These are phyloP conservation scores for Fusarium sp. DNA, from an alignment of 2,329 filamentous ascomycete species.

Conservation along the genomic window DNA sequence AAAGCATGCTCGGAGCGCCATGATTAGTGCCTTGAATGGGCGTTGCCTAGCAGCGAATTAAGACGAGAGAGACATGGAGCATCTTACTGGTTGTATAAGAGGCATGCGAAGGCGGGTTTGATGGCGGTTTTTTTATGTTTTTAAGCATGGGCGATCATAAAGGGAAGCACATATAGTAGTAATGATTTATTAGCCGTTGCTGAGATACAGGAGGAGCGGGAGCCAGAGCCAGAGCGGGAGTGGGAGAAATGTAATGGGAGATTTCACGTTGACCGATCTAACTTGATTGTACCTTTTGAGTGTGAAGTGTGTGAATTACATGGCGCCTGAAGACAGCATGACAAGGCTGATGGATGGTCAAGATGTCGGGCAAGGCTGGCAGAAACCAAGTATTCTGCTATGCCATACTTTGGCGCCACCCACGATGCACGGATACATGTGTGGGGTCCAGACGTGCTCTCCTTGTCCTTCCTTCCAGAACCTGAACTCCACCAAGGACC, in stretches of 20 bases:
- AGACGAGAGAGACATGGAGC: slow-evolving; percentile 21
- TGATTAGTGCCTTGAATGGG: slow-evolving; percentile 14
- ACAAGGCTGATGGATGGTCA: not conserved
- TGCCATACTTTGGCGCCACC: too few relatives aligned
- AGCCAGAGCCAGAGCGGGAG: slow-evolving; percentile 11
- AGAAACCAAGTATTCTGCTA: not conserved
- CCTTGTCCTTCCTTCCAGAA: slow-evolving; percentile 41
- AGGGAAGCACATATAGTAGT: slow-evolving; percentile 46
- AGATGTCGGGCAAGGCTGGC: slow-evolving; percentile 28
- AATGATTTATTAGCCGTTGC: slow-evolving; percentile 44
- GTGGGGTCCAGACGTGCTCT: slow-evolving; percentile 33
- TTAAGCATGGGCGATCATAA: slow-evolving; percentile 42
- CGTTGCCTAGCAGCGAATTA: slow-evolving; percentile 24
- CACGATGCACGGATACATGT: slow-evolving; percentile 33
- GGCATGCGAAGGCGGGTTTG: slow-evolving; percentile 24
- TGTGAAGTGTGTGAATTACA: not conserved
- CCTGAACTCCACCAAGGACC: slow-evolving; percentile 27
- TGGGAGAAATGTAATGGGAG: slow-evolving; percentile 44
- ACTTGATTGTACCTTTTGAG: not conserved
- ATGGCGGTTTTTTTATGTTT: slow-evolving; percentile 32
- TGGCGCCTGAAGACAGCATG: too few relatives aligned
- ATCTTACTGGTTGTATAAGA: slow-evolving; percentile 45
- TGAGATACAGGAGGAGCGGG: not conserved
- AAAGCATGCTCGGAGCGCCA: too few relatives aligned
- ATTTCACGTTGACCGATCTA: slow-evolving; percentile 19